Evolutionary conservation across 352 stramenopile species (phyloP), one percentile per base, ranked within the genome.

Genomic region (Globisporangium recalcitrans): DNA sequence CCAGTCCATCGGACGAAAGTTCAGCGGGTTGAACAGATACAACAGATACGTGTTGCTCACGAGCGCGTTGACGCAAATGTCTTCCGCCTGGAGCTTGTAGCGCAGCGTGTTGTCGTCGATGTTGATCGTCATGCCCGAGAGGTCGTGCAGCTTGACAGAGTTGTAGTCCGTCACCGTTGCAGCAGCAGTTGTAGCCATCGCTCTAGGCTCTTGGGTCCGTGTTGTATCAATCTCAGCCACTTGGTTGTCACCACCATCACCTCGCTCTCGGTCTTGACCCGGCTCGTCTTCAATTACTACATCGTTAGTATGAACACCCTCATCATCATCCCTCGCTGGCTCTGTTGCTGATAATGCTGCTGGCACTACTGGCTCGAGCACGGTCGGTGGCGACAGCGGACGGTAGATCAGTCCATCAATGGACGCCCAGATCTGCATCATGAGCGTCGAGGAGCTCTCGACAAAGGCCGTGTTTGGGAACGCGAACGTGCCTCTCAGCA

Each of bases 341-440:
- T 62, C 58, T 4, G 58, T 48, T 7, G 54, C 24, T 52, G 55
- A 1, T 67, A 16, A 1, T 69, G 61, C 22, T 59, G 51, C 22
- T 55, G 29, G 42, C 16, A 34, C 13, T 1, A 61, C 65, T 9
- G 49, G 51, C 32, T 87, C 65, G 46, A 94, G 73, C n/a, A 82
- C 80, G 22, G 68, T 72, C 13, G 83, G 86, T 3, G 82, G 74
- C n/a, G 86, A 74, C 22, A 95, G 63, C 2, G 86, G 83, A 1
- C 84, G 82, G 52, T 88, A 95, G 56, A 95, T 87, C 9, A 92
- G 70, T 3, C 78, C 80, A 55, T 95, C 82, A 55, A 95, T 88
- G 0, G 83, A 93, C 7, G 72, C 79, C 86, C 83, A 95, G 26
- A 92, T 68, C 65, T 95, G 86, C 82, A 95, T 92, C 86, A 95